phyloP scores from a whole-genome alignment of 2,329 filamentous ascomycete species.

The Fusarium sp. region DNA sequence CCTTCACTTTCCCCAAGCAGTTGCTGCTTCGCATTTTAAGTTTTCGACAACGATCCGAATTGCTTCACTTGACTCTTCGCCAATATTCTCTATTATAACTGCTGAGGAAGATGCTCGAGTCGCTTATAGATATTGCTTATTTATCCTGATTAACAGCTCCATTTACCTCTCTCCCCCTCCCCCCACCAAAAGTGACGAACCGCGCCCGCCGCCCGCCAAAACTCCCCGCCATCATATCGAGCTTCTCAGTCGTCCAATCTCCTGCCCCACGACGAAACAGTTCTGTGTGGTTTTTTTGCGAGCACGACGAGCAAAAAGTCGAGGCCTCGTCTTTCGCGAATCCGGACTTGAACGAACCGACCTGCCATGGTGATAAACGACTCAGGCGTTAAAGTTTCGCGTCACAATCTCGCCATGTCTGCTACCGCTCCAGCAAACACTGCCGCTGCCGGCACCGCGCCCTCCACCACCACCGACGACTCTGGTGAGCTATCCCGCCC shows the following conservation, averaged over 20 bases:
- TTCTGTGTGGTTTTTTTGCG: constrained; percentile 15
- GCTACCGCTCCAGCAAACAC: constrained; percentile 52
- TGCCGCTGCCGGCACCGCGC: constrained; percentile 48
- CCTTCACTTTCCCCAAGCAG: constrained; percentile 45
- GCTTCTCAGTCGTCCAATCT: constrained; percentile 43
- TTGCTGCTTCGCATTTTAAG: constrained; percentile 47
- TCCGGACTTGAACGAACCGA: constrained; percentile 20
- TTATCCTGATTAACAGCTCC: constrained; percentile 38
- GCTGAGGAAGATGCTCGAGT: constrained; percentile 50
- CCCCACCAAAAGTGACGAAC: constrained; percentile 47
- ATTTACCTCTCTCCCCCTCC: constrained; percentile 24
- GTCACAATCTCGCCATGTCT: constrained; percentile 56
- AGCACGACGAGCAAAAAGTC: constrained; percentile 25
- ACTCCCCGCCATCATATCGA: constrained; percentile 45
- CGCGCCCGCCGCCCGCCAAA: constrained; percentile 40
- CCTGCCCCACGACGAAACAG: constrained; percentile 46
- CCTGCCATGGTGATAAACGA: constrained; percentile 59
- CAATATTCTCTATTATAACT: constrained; percentile 23
- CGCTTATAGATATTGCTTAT: constrained; percentile 46
- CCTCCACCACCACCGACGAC: constrained; percentile 53
- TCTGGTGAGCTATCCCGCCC: constrained; percentile 57
- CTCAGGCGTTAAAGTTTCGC: constrained; percentile 55
- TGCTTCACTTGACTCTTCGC: constrained; percentile 47
- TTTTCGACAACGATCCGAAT: constrained; percentile 50
- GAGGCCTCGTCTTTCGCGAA: constrained; percentile 11